Percentiles rank a stretch among this genome's conserved stretches.
phyloP scores from a whole-genome alignment of 257 asterid species.

The Lithospermum erythrorhizon region DNA sequence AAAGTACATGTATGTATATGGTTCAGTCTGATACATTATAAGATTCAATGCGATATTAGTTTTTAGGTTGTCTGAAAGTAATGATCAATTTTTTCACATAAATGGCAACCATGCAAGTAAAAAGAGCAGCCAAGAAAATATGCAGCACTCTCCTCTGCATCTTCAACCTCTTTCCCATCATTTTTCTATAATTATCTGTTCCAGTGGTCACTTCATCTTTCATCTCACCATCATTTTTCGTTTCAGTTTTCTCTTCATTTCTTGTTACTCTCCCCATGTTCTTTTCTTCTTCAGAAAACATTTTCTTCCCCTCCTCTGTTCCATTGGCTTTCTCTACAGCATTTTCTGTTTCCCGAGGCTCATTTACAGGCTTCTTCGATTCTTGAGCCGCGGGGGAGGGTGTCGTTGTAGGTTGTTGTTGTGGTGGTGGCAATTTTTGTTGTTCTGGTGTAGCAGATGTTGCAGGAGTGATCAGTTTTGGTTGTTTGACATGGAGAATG shows the following conservation, averaged over 20 bases:
- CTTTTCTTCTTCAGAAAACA: not conserved
- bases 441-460: conserved; percentile 12
- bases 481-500: conserved; percentile 30
- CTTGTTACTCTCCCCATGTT: conserved; percentile 6
- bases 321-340: not conserved
- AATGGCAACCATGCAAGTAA: conserved; percentile 37
- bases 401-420: not conserved
- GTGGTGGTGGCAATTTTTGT: conserved; percentile 2
- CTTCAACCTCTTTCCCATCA: not conserved
- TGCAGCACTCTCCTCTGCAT: conserved; percentile 19
- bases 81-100: conserved; percentile 23
- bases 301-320: not conserved
- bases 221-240: conserved; percentile 14
- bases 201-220: not conserved
- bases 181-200: not conserved
- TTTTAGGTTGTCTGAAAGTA: conserved; percentile 13
- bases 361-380: conserved; percentile 6
- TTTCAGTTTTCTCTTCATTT: conserved; percentile 22
- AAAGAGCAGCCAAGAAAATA: conserved; percentile 20
- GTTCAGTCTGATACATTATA: not conserved
- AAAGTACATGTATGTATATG: not conserved
- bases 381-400: not conserved
- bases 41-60: conserved; percentile 9
- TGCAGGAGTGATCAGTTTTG: conserved; percentile 31
- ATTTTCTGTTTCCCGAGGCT: conserved; percentile 4